Evolutionary conservation across 306 rosid genomes (phyloP), one percentile per base, ranked within the genome.

Genomic region (Rosa persica): DNA sequence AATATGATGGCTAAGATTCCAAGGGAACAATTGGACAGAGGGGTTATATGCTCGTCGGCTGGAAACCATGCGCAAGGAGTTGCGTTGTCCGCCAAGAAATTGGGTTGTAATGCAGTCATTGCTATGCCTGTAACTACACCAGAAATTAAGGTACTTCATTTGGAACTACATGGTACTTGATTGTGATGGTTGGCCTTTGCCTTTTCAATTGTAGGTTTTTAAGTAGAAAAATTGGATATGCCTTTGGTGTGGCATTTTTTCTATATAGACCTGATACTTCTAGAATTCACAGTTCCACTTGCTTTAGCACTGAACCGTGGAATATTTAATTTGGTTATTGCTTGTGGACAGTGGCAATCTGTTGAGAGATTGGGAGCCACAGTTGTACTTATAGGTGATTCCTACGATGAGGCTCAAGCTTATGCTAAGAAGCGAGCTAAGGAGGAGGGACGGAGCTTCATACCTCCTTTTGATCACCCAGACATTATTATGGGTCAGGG

Each of bases 31-130:
- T 84, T 95, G 87, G 90, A 86, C 27, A 88, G 74, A 65, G 99
- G 99, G 83, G 97, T 93, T 69, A 91, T 95, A 54, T 95, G 99
- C 82, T 95, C 99, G 16, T 95, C 98, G 8, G 99, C 99, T 39
- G 99, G 99, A 78, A 95, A 95, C 81, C 99, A 95, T 82, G 99
- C 99, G 16, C 99, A 95, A 79, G 99, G 99, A 67, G 98, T 93
- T 83, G 99, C 99, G 39, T 86, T 91, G 72, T 77, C 99, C 70
- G 94, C 99, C 65, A 91, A 90, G 93, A 88, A 55, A 78, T 80
- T 93, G 76, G 87, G 86, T 27, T 95, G 99, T 48, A 78, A 30
- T 79, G 98, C 98, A 0, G 91, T 95, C 67, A 93, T 95, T 87
- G 98, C 68, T 5, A 95, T 95, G 98, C 98, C 99, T 0, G 86